A percentile compares a stretch with the other conserved stretches of the same genome.
Evolutionary conservation across 2,329 filamentous ascomycete species (phyloP).

Genomic region (Zymoseptoria crescenta): DNA sequence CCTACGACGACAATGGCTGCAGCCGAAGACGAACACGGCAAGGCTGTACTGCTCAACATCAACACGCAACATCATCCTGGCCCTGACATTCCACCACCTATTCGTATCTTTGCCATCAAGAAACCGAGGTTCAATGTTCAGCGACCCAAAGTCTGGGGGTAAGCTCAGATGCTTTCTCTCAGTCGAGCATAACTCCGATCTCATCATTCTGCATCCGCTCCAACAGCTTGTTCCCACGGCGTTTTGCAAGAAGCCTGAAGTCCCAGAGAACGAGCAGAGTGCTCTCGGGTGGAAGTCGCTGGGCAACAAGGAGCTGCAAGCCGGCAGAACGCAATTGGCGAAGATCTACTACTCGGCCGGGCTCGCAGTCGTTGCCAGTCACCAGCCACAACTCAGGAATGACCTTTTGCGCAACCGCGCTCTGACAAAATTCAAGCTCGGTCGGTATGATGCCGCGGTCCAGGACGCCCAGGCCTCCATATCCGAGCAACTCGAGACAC

Average conservation of each 20-base stretch:
- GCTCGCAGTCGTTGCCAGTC: background rate
- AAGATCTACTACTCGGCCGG: background rate
- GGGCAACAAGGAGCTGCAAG: background rate
- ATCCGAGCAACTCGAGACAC: background rate
- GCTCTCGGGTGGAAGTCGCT: background rate
- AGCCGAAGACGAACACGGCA: background rate
- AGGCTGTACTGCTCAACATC: background rate
- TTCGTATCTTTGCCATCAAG: conserved; percentile 2
- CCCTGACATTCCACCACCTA: background rate
- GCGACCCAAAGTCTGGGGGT: too few species aligned
- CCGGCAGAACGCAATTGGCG: background rate
- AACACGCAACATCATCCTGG: background rate
- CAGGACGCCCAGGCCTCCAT: conserved; percentile 5
- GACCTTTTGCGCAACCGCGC: conserved; percentile 8
- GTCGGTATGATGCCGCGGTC: conserved; percentile 1
- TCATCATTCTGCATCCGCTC: background rate
- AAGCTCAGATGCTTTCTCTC: too few species aligned
- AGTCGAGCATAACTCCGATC: background rate
- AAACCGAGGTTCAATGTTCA: conserved; percentile 5
- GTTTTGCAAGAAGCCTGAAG: background rate
- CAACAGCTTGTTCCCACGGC: background rate
- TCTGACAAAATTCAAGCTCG: conserved; percentile 1
- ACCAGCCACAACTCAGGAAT: background rate
- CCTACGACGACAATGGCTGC: background rate
- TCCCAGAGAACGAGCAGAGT: background rate